Evolutionary conservation across 2,329 filamentous ascomycete species (phyloP).

Genomic region (Ophiostoma australiae): DNA sequence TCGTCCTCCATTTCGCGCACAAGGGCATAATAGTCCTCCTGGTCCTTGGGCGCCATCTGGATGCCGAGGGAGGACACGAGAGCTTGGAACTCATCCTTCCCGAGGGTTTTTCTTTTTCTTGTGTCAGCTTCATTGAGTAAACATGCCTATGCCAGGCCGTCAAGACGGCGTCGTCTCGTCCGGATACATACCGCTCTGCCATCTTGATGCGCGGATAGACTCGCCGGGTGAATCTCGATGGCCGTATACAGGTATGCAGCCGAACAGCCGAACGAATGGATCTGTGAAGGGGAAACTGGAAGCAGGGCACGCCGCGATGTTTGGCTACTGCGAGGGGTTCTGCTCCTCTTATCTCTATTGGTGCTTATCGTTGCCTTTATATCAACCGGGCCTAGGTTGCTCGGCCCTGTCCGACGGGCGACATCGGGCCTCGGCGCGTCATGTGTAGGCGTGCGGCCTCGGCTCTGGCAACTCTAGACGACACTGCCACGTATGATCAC

Average conservation of each 20-base stretch:
- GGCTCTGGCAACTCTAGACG: not conserved
- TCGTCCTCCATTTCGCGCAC: conserved; percentile 32
- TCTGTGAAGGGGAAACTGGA: no score
- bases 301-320: not conserved
- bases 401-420: not conserved
- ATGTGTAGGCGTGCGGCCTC: not conserved
- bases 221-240: not conserved
- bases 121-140: not conserved
- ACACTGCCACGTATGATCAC: not conserved
- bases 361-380: not conserved
- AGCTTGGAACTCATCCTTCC: conserved; percentile 24
- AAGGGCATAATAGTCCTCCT: conserved; percentile 31
- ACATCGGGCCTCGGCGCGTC: not conserved
- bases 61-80: conserved; percentile 25
- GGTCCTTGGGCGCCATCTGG: conserved; percentile 29
- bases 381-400: not conserved
- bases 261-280: no score
- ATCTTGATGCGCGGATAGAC: not conserved
- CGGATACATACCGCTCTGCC: conserved; percentile 5
- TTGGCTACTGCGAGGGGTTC: not conserved
- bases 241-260: no score
- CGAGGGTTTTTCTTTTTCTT: conserved; percentile 15
- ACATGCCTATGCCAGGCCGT: not conserved
- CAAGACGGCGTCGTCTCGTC: not conserved
- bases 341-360: not conserved